phyloP scores from a whole-genome alignment of 2,329 filamentous ascomycete species.

The Penicillium palitans region DNA sequence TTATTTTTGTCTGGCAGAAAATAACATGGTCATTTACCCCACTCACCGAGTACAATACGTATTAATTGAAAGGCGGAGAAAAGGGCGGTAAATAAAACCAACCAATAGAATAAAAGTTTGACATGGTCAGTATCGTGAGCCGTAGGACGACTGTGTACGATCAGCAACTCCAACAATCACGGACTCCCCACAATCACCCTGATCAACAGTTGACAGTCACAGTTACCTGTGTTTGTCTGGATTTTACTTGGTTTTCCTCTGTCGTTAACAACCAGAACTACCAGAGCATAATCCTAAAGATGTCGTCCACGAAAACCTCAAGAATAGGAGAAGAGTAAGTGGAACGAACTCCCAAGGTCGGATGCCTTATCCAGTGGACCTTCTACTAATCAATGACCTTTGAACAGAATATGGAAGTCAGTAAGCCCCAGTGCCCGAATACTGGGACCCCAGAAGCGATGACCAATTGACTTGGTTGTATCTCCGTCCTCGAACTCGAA shows the following conservation, averaged over 20 bases:
- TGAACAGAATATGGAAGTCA: constrained; percentile 85
- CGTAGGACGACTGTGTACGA: neutral
- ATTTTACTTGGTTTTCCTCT: neutral
- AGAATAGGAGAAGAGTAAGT: constrained; percentile 74
- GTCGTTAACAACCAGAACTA: neutral
- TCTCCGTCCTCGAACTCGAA: neutral
- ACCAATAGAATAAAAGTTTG: neutral
- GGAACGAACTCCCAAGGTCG: neutral
- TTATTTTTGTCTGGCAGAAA: neutral
- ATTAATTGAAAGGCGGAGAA: neutral
- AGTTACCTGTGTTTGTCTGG: constrained; percentile 3
- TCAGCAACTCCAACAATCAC: constrained; percentile 20
- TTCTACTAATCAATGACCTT: constrained; percentile 35
- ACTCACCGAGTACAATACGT: neutral
- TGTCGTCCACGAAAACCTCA: constrained; percentile 64
- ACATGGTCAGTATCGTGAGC: neutral
- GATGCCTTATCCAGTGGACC: constrained; percentile 1
- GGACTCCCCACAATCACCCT: constrained; percentile 26
- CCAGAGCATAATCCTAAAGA: constrained; percentile 22
- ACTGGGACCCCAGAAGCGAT: neutral
- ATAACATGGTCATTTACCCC: neutral
- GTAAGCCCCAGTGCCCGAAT: constrained; percentile 39
- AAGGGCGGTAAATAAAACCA: neutral
- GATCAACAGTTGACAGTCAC: constrained; percentile 10
- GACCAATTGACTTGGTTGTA: neutral